Conservation (phyloP, 176 grass and related monocot genomes). For the Echinochloa phyllopogon region DNA sequence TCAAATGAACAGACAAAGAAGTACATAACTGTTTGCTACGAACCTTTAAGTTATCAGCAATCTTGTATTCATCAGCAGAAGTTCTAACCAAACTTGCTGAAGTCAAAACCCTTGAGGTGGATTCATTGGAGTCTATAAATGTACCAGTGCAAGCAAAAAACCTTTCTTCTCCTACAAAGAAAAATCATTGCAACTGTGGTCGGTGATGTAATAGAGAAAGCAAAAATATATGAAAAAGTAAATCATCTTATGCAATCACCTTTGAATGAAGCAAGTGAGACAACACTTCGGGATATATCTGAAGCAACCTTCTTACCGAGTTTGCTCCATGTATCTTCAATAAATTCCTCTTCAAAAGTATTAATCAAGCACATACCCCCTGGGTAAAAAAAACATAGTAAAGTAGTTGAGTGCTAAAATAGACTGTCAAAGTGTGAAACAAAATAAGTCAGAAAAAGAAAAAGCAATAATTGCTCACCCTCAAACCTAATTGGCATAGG, state of each 20-base stretch:
- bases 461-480: slow-evolving; percentile 7
- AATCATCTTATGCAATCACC: background rate
- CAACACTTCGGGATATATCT: background rate
- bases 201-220: background rate
- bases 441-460: too few species aligned
- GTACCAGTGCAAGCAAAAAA: background rate
- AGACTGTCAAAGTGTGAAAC: background rate
- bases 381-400: background rate
- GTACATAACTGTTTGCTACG: background rate
- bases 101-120: background rate
- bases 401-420: background rate
- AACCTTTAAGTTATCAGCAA: background rate
- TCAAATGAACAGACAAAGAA: background rate
- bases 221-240: background rate
- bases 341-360: slow-evolving; percentile 20
- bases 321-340: background rate
- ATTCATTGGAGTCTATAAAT: background rate
- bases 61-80: background rate
- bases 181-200: background rate
- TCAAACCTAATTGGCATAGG: background rate
- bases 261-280: slow-evolving; percentile 35
- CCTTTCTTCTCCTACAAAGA: background rate
- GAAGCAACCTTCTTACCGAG: background rate
- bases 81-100: background rate
- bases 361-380: background rate